Conservation (phyloP, 2,329 filamentous ascomycete species). For the Cryphonectria radicalis region DNA sequence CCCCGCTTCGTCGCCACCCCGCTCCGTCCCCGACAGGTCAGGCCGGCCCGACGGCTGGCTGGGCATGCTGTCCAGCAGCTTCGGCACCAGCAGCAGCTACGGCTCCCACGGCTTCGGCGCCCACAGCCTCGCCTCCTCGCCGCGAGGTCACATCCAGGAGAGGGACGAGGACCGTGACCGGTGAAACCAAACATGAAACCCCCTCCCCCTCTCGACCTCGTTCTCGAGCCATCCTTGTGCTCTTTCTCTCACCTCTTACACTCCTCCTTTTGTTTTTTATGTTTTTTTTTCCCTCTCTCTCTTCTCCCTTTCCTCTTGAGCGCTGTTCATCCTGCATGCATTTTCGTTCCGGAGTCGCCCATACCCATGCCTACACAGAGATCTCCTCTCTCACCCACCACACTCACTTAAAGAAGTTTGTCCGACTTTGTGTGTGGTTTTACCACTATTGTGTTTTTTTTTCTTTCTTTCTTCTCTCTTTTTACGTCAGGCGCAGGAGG, state of each 20-base stretch:
- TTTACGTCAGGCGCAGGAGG: slow-evolving; percentile 22
- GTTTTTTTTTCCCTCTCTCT: too few relatives aligned
- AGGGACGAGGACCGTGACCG: slow-evolving; percentile 27
- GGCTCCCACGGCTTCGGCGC: slow-evolving; percentile 23
- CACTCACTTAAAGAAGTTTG: slow-evolving; percentile 24
- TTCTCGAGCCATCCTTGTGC: not conserved
- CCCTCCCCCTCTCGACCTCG: not conserved
- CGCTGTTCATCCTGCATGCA: slow-evolving; percentile 20
- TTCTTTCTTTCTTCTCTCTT: not conserved
- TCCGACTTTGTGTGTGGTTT: not conserved
- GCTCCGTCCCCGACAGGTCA: slow-evolving; percentile 6
- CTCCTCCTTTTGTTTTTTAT: not conserved
- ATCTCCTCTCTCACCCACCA: slow-evolving; percentile 24
- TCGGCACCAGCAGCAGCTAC: slow-evolving; percentile 20
- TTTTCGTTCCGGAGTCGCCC: not conserved
- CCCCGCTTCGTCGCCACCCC: slow-evolving; percentile 35
- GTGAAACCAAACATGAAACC: slow-evolving; percentile 3
- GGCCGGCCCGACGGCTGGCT: slow-evolving; percentile 24
- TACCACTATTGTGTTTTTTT: not conserved
- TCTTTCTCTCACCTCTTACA: too few relatives aligned
- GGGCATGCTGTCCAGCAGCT: slow-evolving; percentile 25
- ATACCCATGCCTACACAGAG: slow-evolving; percentile 12
- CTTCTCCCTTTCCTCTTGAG: not conserved
- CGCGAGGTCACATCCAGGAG: slow-evolving; percentile 16
- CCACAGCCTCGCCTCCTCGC: slow-evolving; percentile 18